phyloP scores from a whole-genome alignment of 345 rosid genomes.

The Heritiera littoralis region DNA sequence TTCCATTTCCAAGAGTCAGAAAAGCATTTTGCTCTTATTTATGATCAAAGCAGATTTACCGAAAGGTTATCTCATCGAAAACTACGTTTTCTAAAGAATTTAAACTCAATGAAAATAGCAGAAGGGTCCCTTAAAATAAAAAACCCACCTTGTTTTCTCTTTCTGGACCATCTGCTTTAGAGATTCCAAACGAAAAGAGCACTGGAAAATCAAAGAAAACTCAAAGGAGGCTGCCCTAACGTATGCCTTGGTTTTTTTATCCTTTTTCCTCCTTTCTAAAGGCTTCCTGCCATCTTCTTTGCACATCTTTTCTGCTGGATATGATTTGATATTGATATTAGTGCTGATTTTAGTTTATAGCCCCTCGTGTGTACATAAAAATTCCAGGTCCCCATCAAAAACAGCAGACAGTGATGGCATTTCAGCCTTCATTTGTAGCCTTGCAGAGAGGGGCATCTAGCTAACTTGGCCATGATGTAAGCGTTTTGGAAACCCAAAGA shows the following conservation, averaged over 20 bases:
- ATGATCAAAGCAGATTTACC: constrained; percentile 37
- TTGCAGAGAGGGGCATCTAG: constrained; percentile 34
- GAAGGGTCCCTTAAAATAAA: background rate
- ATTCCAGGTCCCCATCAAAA: constrained; percentile 29
- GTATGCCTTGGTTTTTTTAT: background rate
- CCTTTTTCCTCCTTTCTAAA: constrained; percentile 9
- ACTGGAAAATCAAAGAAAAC: constrained; percentile 4
- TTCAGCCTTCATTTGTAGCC: constrained; percentile 27
- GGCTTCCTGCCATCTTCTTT: constrained; percentile 21
- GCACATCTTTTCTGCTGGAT: constrained; percentile 25
- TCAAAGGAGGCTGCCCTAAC: background rate
- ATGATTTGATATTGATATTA: constrained; percentile 11
- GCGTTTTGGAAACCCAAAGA: background rate
- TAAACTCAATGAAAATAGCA: background rate
- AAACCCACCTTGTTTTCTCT: background rate
- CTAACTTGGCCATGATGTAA: constrained; percentile 17
- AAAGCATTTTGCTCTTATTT: constrained; percentile 12
- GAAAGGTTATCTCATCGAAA: constrained; percentile 37
- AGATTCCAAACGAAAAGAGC: background rate
- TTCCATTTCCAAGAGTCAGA: constrained; percentile 16
- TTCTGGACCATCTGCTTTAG: constrained; percentile 27
- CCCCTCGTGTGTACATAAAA: constrained; percentile 15
- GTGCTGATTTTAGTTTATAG: background rate
- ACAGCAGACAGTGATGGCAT: constrained; percentile 12
- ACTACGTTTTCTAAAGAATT: constrained; percentile 17